Conservation (phyloP, 176 grass and related monocot species). For the Panicum miliaceum region DNA sequence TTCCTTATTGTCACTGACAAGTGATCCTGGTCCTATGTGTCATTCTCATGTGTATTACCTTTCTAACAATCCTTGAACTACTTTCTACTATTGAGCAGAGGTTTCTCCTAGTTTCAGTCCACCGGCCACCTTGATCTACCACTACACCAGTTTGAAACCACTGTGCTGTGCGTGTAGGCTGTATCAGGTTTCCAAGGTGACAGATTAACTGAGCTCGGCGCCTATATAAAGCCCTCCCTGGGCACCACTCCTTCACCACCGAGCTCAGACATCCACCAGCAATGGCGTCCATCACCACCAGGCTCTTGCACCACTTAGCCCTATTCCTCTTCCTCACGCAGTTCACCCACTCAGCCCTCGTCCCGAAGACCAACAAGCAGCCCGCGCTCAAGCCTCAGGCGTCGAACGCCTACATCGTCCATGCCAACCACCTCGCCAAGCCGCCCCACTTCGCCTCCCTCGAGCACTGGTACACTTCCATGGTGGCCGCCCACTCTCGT, state of each 20-base stretch:
- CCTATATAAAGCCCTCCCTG: neutral
- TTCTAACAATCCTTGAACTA: no score
- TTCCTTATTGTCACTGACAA: no score
- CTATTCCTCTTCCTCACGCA: slow-evolving; percentile 9
- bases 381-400: neutral
- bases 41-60: no score
- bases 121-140: no score
- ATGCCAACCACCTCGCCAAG: neutral
- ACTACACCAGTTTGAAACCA: neutral
- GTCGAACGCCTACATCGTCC: slow-evolving; percentile 15
- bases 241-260: slow-evolving; percentile 18
- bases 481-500: neutral
- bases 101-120: no score
- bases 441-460: neutral
- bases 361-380: slow-evolving; percentile 11
- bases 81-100: no score
- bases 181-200: neutral
- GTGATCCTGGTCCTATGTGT: no score
- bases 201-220: neutral
- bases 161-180: neutral
- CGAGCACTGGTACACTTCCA: neutral
- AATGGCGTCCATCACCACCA: slow-evolving; percentile 28
- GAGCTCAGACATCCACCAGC: neutral
- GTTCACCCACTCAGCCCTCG: neutral
- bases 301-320: neutral